Conservation (phyloP, 169 alveolate species). For the Plasmodium relictum region DNA sequence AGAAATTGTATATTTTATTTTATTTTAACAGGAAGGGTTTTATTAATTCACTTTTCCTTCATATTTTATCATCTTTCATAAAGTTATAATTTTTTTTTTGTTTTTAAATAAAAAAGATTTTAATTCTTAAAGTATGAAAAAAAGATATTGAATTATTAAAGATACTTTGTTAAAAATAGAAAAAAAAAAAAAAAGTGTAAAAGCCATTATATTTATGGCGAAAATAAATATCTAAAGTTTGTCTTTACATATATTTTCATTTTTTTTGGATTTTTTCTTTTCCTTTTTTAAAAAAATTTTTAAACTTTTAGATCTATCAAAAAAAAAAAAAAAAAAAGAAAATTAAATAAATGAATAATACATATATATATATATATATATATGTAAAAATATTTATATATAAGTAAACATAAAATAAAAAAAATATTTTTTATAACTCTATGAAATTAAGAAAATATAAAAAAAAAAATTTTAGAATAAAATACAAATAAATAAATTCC, state of each 20-base stretch:
- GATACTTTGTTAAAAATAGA: too few species aligned
- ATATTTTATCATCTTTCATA: too few species aligned
- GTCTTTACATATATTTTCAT: conserved; percentile 10
- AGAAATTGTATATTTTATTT: too few species aligned
- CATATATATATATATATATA: background rate
- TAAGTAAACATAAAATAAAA: background rate
- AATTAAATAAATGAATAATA: background rate
- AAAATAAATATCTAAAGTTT: background rate
- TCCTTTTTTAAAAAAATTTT: conserved; percentile 46
- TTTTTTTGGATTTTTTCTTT: conserved; percentile 40
- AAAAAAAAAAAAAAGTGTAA: background rate
- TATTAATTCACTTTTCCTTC: too few species aligned
- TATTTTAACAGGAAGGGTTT: too few species aligned
- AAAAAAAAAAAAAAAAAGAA: conserved; percentile 5
- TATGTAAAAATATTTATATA: background rate
- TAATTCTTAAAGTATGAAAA: too few species aligned
- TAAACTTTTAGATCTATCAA: conserved; percentile 43
- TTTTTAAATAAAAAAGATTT: too few species aligned
- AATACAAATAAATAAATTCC: background rate
- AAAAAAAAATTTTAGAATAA: background rate
- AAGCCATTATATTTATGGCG: background rate
- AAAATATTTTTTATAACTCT: background rate
- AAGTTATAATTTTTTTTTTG: too few species aligned
- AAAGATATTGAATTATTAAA: too few species aligned
- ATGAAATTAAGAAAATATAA: background rate